A percentile compares a stretch with the other conserved stretches of the same genome.
Conservation (phyloP, 148 eudicot genomes). For the Rhododendron griersonianum region DNA sequence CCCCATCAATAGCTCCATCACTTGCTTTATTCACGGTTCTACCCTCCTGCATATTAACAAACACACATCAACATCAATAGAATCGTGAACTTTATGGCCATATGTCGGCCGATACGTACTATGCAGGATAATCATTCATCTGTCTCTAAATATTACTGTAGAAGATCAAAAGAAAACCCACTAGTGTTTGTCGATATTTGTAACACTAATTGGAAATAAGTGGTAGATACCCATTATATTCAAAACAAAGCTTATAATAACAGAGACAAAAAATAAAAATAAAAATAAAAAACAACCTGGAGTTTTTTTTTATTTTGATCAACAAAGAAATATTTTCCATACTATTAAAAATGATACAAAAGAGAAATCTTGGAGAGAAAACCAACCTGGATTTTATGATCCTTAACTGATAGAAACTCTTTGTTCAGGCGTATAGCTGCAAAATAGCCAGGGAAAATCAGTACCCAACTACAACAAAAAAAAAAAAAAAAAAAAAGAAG, state of each 20-base stretch:
- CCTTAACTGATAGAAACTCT: constrained; percentile 1
- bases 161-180: neutral
- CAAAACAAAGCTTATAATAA: neutral
- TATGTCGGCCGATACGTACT: neutral
- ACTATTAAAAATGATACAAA: no score
- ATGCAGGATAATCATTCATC: neutral
- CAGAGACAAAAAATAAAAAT: neutral
- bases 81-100: neutral
- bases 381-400: constrained; percentile 16
- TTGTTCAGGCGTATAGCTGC: constrained; percentile 26
- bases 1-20: neutral
- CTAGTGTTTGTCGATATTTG: neutral
- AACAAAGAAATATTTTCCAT: no score
- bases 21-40: neutral
- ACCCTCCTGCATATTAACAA: neutral
- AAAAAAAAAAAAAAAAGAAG: no score
- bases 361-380: neutral
- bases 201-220: neutral
- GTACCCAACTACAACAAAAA: neutral
- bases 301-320: no score
- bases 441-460: neutral
- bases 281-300: neutral
- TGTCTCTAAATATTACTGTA: neutral
- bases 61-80: neutral
- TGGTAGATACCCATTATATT: neutral